Evolutionary conservation across 345 rosid genomes (phyloP).

Genomic region (Salix exigua): DNA sequence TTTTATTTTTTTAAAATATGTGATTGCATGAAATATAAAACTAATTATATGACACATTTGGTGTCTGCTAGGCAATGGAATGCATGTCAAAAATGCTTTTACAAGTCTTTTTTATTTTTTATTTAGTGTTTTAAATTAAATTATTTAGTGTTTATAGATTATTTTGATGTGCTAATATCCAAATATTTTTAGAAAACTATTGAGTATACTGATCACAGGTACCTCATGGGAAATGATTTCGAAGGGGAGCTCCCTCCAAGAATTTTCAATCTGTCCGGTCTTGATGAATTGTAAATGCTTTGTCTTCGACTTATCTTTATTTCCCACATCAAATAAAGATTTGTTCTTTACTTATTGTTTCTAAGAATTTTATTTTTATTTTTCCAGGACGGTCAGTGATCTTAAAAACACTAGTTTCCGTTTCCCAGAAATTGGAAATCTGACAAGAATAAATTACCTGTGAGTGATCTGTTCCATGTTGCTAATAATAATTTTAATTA

Average conservation of each 20-base stretch:
- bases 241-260: neutral
- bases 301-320: neutral
- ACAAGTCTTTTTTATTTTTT: no score
- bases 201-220: neutral
- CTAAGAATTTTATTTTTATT: neutral
- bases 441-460: neutral
- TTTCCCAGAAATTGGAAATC: slow-evolving; percentile 4
- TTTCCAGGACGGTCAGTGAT: slow-evolving; percentile 10
- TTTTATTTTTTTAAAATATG: no score
- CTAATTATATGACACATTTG: no score
- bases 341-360: neutral
- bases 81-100: no score
- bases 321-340: neutral
- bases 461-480: neutral
- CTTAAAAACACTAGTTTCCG: neutral
- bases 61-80: no score
- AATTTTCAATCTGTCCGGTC: slow-evolving; percentile 4
- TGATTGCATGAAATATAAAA: no score
- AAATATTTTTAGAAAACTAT: no score
- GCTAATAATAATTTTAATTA: no score
- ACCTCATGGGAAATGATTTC: slow-evolving; percentile 19
- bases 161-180: no score
- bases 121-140: no score
- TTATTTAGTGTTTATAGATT: no score
- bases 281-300: neutral